Conservation (phyloP, 768 basidiomycete species). For the Boletales sp. region DNA sequence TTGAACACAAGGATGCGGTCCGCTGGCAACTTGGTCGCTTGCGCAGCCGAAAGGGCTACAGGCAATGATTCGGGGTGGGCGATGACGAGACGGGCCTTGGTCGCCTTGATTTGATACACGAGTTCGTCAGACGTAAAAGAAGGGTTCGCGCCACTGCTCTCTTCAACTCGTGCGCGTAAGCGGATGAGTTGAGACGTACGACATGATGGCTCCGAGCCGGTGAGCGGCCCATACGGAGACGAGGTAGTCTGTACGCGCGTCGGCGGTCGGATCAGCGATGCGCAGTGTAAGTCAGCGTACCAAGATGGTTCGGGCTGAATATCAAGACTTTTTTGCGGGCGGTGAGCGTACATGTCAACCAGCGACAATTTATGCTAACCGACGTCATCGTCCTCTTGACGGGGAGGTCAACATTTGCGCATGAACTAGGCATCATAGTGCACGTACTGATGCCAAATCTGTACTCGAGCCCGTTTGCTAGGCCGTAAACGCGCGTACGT, state of each 20-base stretch:
- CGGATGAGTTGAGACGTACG: constrained; percentile 37
- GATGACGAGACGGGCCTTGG: constrained; percentile 47
- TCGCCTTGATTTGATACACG: constrained; percentile 48
- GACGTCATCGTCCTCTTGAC: constrained; percentile 36
- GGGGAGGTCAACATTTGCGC: background rate
- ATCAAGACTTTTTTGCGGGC: constrained; percentile 45
- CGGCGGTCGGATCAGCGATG: background rate
- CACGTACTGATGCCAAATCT: constrained; percentile 34
- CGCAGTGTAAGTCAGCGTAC: constrained; percentile 30
- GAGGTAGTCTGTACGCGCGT: constrained; percentile 42
- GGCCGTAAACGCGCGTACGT: constrained; percentile 33
- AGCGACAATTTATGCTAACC: constrained; percentile 23
- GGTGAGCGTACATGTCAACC: constrained; percentile 2
- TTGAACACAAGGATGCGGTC: constrained; percentile 44
- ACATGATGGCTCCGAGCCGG: constrained; percentile 52
- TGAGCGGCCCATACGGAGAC: constrained; percentile 56
- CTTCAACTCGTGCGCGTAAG: background rate
- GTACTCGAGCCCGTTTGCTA: constrained; percentile 36
- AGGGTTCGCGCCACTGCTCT: constrained; percentile 58
- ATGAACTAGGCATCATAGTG: background rate
- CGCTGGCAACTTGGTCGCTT: constrained; percentile 36
- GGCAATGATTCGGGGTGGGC: constrained; percentile 42
- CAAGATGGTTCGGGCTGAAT: constrained; percentile 66
- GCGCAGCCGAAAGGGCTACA: constrained; percentile 45
- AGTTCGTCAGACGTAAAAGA: constrained; percentile 56